phyloP scores from a whole-genome alignment of 1,284 basidiomycete genomes.

The Macrocystidia cucumis region DNA sequence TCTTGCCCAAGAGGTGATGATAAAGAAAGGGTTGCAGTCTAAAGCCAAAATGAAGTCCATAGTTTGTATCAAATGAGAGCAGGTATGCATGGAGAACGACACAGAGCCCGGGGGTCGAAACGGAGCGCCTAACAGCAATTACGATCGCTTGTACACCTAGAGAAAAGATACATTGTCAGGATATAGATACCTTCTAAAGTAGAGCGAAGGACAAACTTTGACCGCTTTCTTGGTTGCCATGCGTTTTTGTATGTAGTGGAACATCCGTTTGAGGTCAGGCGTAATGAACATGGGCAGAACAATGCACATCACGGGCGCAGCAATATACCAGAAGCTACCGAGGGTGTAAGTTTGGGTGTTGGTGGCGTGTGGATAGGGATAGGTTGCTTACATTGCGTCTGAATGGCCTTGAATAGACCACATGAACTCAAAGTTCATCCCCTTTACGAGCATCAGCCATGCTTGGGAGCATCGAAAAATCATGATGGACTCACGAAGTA shows the following conservation, averaged over 20 bases:
- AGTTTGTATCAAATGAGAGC: not conserved
- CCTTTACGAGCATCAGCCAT: constrained; percentile 9
- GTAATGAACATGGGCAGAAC: constrained; percentile 14
- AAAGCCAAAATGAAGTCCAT: too few relatives aligned
- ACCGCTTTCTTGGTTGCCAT: constrained; percentile 11
- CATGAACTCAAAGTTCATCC: constrained; percentile 16
- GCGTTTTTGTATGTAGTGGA: constrained; percentile 12
- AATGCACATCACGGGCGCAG: constrained; percentile 15
- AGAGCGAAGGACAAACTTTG: constrained; percentile 9
- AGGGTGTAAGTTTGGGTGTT: not conserved
- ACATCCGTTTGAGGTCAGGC: constrained; percentile 12
- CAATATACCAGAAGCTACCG: constrained; percentile 17
- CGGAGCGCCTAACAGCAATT: constrained; percentile 2
- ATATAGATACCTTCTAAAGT: not conserved
- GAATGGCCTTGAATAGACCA: constrained; percentile 13
- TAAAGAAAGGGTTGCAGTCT: too few relatives aligned
- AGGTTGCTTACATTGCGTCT: constrained; percentile 13
- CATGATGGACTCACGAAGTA: constrained; percentile 49
- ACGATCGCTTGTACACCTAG: constrained; percentile 13
- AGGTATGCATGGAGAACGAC: not conserved
- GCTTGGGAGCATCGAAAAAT: not conserved
- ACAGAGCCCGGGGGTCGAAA: not conserved
- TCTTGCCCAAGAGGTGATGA: too few relatives aligned
- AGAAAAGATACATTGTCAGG: not conserved
- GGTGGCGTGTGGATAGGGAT: not conserved